Evolutionary conservation across 1,139 yeast genomes (phyloP).

Genomic region (Suhomyces maxii): DNA sequence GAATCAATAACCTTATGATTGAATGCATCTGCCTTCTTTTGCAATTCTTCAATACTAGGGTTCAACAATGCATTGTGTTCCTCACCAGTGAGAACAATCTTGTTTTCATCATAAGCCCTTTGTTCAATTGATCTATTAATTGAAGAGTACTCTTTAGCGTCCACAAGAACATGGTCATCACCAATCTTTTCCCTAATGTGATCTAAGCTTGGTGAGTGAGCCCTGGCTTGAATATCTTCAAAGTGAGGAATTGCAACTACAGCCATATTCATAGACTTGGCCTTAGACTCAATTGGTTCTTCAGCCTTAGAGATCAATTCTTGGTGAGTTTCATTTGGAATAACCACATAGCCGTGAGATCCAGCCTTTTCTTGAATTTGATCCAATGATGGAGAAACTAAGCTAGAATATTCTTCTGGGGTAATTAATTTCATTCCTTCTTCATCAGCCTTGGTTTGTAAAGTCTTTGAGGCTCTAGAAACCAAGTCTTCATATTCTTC

Average conservation of each 20-base stretch:
- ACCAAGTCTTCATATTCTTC: constrained; percentile 13
- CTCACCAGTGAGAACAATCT: constrained; percentile 17
- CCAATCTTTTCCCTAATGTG: constrained; percentile 22
- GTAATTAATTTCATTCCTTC: constrained; percentile 14
- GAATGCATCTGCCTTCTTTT: constrained; percentile 17
- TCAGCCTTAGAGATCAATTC: constrained; percentile 13
- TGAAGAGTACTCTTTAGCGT: constrained; percentile 1
- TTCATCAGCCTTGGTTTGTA: constrained; percentile 22
- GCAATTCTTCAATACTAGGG: constrained; percentile 12
- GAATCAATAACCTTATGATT: constrained; percentile 20
- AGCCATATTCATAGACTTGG: constrained; percentile 12
- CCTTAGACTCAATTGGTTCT: constrained; percentile 17
- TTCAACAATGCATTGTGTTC: constrained; percentile 17
- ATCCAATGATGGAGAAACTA: constrained; percentile 17
- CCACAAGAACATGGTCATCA: constrained; percentile 15
- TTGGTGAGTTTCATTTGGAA: constrained; percentile 13
- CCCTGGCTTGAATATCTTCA: constrained; percentile 9
- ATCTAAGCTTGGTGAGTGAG: constrained; percentile 21
- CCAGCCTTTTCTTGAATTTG: constrained; percentile 13
- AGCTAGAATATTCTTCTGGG: constrained; percentile 7
- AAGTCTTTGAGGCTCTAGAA: constrained; percentile 15
- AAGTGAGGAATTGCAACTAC: constrained; percentile 17
- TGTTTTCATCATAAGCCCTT: constrained; percentile 20
- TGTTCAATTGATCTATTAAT: constrained; percentile 18
- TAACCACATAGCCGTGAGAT: constrained; percentile 16